Evolutionary conservation across 805 yeast genomes (phyloP), one percentile per base, ranked within the genome.

Genomic region (Nakazawaea ambrosiae): DNA sequence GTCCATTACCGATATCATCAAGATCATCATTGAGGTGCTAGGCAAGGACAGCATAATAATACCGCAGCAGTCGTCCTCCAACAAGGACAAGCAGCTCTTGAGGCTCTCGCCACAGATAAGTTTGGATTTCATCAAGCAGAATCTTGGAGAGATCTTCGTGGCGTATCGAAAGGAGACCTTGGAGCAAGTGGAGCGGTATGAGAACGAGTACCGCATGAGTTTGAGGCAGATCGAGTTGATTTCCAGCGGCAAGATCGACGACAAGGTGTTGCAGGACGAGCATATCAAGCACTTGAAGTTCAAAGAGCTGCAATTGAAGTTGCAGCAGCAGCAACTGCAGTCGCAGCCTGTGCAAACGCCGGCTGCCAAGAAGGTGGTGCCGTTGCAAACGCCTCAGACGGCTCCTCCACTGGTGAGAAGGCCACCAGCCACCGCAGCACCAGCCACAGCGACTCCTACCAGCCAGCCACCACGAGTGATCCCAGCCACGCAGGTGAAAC

Each of bases 221-320:
- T 54, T 57, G 31, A 45, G 47, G 10, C 72, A 68, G 39, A 65
- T 68, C 6, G 62, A 60, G 19, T 49, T 54, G 45, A 65, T 68
- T 12, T 69, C 64, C 34, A 50, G 53, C 26, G 72, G 73, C 1
- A 57, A 57, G 36, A 51, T 66, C 45, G 67, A 65, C 30, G 61
- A 60, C 22, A 54, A 57, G 27, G 46, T 53, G 12, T 41, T 61
- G 14, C 39, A 46, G 15, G 43, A 49, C 29, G 63, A 58, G 41
- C 50, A 53, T 36, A 34, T 44, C n/a, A 40, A 44, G 24, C 37
- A 23, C 19, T 15, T 42, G 24, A 45, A 42, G 34, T 45, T 50
- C 37, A 30, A 35, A 16, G 45, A 41, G 38, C 45, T 33, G 42
- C 50, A 30, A 14, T 11, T 19, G 33, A 12, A 5, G 20, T 5